phyloP scores from a whole-genome alignment of 306 rosid genomes.

The Medicago lupulina region DNA sequence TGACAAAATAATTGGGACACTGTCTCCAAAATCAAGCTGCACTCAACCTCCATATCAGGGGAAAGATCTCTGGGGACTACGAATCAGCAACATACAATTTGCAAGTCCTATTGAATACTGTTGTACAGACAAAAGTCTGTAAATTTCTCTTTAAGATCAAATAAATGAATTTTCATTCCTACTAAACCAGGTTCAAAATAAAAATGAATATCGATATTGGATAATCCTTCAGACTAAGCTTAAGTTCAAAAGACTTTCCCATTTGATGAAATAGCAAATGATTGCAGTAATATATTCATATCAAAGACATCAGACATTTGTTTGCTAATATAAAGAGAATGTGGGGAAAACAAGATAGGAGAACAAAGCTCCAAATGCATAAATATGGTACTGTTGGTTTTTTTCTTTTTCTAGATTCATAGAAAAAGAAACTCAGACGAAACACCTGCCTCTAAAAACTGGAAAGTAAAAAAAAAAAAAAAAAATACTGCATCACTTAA shows the following conservation, averaged over 20 bases:
- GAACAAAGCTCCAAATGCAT: neutral
- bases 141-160: slow-evolving; percentile 9
- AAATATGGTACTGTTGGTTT: neutral
- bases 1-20: slow-evolving; percentile 9
- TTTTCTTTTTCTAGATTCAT: slow-evolving; percentile 1
- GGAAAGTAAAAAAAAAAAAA: neutral
- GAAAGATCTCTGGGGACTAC: neutral
- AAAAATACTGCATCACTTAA: neutral
- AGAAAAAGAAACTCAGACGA: neutral
- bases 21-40: neutral
- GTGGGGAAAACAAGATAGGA: neutral
- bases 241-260: slow-evolving; percentile 11
- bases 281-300: slow-evolving; percentile 19
- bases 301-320: slow-evolving; percentile 10
- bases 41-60: neutral
- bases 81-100: neutral
- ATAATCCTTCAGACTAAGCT: slow-evolving; percentile 19
- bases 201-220: slow-evolving; percentile 32
- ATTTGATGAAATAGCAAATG: slow-evolving; percentile 4
- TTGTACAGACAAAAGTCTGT: slow-evolving; percentile 14
- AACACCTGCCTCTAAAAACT: neutral
- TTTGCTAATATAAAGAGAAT: neutral
- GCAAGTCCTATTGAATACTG: neutral
- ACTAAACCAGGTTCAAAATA: slow-evolving; percentile 22
- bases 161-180: slow-evolving; percentile 11